Evolutionary conservation across 2,329 filamentous ascomycete genomes (phyloP).

Genomic region (Colletotrichum sublineola): DNA sequence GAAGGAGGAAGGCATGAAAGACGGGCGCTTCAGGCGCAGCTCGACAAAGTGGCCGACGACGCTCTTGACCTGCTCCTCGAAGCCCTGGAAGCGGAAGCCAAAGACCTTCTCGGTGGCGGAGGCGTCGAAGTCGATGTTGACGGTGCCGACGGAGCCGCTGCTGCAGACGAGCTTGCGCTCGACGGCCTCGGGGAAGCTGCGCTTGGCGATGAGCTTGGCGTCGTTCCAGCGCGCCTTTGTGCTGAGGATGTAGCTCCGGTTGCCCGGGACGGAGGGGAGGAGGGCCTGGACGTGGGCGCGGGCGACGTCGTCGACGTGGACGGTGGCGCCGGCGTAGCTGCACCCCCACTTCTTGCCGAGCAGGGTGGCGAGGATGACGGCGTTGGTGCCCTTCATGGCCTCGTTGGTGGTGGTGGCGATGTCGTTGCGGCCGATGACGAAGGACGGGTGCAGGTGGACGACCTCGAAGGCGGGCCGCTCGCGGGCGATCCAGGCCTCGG

Average conservation of each 20-base stretch:
- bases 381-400: conserved; percentile 53
- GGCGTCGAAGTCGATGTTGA: conserved; percentile 44
- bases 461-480: conserved; percentile 53
- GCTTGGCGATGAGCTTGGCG: conserved; percentile 53
- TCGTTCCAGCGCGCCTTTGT: conserved; percentile 52
- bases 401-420: conserved; percentile 47
- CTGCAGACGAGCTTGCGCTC: conserved; percentile 33
- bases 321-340: conserved; percentile 48
- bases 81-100: conserved; percentile 50
- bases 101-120: conserved; percentile 50
- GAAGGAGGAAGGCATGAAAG: neutral
- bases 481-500: conserved; percentile 50
- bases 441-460: conserved; percentile 53
- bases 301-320: conserved; percentile 56
- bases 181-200: conserved; percentile 45
- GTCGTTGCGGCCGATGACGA: conserved; percentile 55
- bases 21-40: conserved; percentile 42
- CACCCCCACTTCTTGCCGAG: conserved; percentile 47
- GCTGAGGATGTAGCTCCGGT: conserved; percentile 50
- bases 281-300: conserved; percentile 55
- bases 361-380: conserved; percentile 51
- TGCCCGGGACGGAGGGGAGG: conserved; percentile 48
- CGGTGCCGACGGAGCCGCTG: conserved; percentile 28
- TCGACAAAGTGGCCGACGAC: conserved; percentile 53
- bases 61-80: conserved; percentile 52